Evolutionary conservation across 164 flowering plant genomes (phyloP).

Genomic region (Piper betle): DNA sequence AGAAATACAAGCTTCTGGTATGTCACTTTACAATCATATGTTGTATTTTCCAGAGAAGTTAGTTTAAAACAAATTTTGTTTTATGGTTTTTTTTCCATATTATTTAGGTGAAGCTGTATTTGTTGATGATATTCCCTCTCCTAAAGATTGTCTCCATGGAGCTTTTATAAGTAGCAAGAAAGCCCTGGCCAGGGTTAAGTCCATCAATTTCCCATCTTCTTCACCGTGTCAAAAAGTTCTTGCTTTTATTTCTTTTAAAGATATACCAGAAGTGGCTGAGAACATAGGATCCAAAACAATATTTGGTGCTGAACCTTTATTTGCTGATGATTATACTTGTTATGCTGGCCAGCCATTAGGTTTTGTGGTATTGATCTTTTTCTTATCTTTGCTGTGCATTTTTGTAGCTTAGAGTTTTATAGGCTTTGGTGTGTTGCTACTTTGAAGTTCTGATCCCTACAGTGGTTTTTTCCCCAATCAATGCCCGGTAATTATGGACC

Average conservation of each 20-base stretch:
- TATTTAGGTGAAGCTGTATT: slow-evolving; percentile 78
- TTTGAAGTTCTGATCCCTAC: slow-evolving; percentile 33
- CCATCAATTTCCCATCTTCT: slow-evolving; percentile 24
- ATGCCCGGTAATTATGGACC: no score
- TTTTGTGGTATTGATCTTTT: slow-evolving; percentile 41
- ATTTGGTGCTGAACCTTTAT: slow-evolving; percentile 58
- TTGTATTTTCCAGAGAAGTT: neutral
- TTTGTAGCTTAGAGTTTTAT: no score
- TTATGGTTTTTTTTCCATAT: neutral
- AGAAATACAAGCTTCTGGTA: slow-evolving; percentile 85
- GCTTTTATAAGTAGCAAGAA: slow-evolving; percentile 68
- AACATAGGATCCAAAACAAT: slow-evolving; percentile 44
- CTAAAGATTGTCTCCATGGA: slow-evolving; percentile 65
- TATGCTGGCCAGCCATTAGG: slow-evolving; percentile 68
- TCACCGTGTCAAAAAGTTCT: slow-evolving; percentile 31
- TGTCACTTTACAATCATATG: neutral
- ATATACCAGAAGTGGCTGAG: slow-evolving; percentile 55
- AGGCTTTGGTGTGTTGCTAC: neutral
- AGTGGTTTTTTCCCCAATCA: no score
- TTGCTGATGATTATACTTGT: slow-evolving; percentile 57
- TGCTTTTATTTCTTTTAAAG: slow-evolving; percentile 49
- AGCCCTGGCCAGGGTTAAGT: slow-evolving; percentile 64
- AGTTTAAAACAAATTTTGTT: neutral
- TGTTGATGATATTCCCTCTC: slow-evolving; percentile 92
- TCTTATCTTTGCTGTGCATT: neutral